These are phyloP conservation scores for Coelastrella sp. DNA, from an alignment of 139 green algal genomes.

Conservation along the genomic window DNA sequence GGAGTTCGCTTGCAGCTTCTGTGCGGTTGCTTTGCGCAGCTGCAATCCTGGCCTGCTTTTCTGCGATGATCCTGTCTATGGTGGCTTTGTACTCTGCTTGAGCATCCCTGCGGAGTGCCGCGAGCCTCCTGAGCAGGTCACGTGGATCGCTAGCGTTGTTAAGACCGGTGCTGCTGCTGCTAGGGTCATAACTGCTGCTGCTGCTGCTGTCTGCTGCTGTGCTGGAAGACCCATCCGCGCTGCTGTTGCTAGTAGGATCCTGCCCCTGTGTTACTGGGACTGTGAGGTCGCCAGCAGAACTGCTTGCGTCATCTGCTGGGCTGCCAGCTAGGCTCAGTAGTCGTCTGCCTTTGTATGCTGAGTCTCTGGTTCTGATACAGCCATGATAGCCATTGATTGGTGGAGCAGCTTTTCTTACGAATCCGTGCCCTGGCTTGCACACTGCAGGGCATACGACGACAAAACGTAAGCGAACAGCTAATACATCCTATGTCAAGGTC, in stretches of 20 bases:
- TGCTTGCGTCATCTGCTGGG: too few relatives aligned
- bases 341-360: background rate
- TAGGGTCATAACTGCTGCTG: conserved; percentile 5
- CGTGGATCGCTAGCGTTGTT: too few relatives aligned
- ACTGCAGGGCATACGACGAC: background rate
- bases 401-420: background rate
- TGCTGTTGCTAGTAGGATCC: too few relatives aligned
- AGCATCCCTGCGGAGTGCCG: background rate
- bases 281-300: too few relatives aligned
- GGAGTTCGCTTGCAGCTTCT: background rate
- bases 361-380: background rate
- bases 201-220: background rate
- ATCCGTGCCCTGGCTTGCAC: conserved; percentile 32
- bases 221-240: too few relatives aligned
- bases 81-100: background rate
- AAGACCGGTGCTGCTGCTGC: background rate
- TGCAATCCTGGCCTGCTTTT: background rate
- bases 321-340: background rate
- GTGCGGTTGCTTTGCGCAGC: background rate
- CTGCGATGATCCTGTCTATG: background rate
- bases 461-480: background rate
- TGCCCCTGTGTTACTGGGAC: too few relatives aligned
- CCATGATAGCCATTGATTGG: conserved; percentile 22
- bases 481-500: too few relatives aligned
- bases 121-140: background rate